A percentile compares a stretch with the other conserved stretches of the same genome.
phyloP scores from a whole-genome alignment of 208 protist species.

The Trypanosoma vivax region DNA sequence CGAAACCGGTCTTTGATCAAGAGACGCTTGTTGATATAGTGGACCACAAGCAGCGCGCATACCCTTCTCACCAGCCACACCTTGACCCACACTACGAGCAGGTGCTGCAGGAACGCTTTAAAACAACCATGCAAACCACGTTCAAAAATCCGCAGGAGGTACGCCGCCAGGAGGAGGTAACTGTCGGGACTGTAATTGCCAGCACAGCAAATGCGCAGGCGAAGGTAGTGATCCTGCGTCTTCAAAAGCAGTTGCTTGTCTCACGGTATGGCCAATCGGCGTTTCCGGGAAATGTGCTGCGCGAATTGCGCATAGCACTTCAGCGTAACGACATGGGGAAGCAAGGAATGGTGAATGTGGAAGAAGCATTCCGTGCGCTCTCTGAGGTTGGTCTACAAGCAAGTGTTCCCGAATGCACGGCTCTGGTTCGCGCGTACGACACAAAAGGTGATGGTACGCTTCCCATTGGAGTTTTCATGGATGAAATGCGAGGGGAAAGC shows the following conservation, averaged over 20 bases:
- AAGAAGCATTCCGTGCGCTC: slow-evolving; percentile 66
- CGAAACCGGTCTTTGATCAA: slow-evolving; percentile 44
- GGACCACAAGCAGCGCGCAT: slow-evolving; percentile 57
- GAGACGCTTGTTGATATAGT: slow-evolving; percentile 68
- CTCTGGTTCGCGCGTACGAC: slow-evolving; percentile 70
- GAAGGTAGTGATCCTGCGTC: slow-evolving; percentile 49
- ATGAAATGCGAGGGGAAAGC: slow-evolving; percentile 61
- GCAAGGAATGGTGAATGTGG: slow-evolving; percentile 40
- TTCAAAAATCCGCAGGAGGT: slow-evolving; percentile 16
- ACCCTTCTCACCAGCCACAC: slow-evolving; percentile 79
- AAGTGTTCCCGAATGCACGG: slow-evolving; percentile 50
- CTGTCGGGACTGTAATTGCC: slow-evolving; percentile 53
- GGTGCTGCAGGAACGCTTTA: slow-evolving; percentile 2
- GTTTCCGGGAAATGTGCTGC: slow-evolving; percentile 73
- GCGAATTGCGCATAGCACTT: slow-evolving; percentile 42
- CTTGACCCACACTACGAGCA: slow-evolving; percentile 42
- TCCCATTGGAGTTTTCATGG: slow-evolving; percentile 35
- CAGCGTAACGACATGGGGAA: slow-evolving; percentile 16
- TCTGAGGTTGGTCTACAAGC: slow-evolving; percentile 26
- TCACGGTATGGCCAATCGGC: slow-evolving; percentile 30
- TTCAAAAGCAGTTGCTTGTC: slow-evolving; percentile 55
- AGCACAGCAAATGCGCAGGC: slow-evolving; percentile 49
- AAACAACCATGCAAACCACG: slow-evolving; percentile 9
- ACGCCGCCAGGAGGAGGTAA: slow-evolving; percentile 9
- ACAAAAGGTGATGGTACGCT: slow-evolving; percentile 28